A percentile compares a stretch with the other conserved stretches of the same genome.
Evolutionary conservation across 805 yeast genomes (phyloP).

Genomic region (Metschnikowia cubensis): DNA sequence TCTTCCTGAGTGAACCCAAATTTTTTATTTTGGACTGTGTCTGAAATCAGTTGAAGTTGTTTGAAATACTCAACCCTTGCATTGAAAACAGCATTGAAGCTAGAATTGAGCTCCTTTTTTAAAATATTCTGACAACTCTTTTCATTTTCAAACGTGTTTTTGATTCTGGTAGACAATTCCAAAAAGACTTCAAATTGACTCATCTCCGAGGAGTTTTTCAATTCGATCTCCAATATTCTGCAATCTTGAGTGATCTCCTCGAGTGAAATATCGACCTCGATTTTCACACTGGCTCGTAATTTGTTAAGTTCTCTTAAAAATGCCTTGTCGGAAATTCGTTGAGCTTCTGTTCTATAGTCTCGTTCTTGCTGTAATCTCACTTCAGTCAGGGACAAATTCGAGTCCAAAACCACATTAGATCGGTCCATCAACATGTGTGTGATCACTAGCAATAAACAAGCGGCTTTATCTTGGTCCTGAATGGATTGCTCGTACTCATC

Average conservation of each 20-base stretch:
- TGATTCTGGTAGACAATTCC: conserved; percentile 20
- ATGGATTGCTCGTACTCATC: conserved; percentile 76
- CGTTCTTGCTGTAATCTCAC: conserved; percentile 15
- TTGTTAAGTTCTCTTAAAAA: conserved; percentile 24
- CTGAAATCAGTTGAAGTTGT: conserved; percentile 82
- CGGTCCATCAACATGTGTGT: conserved; percentile 44
- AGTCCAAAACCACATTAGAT: conserved; percentile 12
- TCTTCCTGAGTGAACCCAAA: conserved; percentile 8
- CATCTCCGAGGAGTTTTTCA: conserved; percentile 18
- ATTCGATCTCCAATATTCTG: conserved; percentile 22
- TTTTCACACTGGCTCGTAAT: conserved; percentile 23
- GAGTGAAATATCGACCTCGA: conserved; percentile 29
- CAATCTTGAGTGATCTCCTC: conserved; percentile 26
- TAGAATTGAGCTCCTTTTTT: conserved; percentile 47
- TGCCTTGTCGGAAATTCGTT: conserved; percentile 23
- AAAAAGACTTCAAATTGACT: conserved; percentile 18
- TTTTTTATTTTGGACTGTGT: conserved; percentile 51
- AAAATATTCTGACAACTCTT: conserved; percentile 36
- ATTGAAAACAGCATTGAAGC: conserved; percentile 66
- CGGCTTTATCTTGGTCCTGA: conserved; percentile 69
- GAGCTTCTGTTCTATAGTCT: conserved; percentile 21
- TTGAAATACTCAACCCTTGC: conserved; percentile 77
- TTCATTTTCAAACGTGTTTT: conserved; percentile 40
- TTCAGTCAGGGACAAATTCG: conserved; percentile 6
- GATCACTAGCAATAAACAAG: conserved; percentile 52